A percentile compares a stretch with the other conserved stretches of the same genome.
phyloP scores from a whole-genome alignment of 768 basidiomycete genomes.

The Lactifluus volemus region DNA sequence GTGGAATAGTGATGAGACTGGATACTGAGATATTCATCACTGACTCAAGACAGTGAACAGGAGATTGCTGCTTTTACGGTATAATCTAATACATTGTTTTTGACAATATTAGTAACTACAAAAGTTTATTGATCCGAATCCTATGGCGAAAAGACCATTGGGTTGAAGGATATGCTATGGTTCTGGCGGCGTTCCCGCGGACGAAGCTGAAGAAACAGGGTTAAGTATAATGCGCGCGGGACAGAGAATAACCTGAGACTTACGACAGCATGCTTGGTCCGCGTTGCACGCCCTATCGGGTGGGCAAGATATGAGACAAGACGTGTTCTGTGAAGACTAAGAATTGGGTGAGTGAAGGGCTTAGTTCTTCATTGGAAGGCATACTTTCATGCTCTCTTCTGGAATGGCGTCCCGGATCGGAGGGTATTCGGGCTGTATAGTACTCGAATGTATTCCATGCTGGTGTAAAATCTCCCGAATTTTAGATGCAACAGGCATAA shows the following conservation, averaged over 20 bases:
- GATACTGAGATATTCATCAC: not conserved
- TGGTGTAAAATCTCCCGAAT: constrained; percentile 82
- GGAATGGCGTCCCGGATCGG: constrained; percentile 31
- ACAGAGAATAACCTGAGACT: constrained; percentile 26
- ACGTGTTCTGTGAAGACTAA: constrained; percentile 44
- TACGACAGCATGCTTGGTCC: constrained; percentile 76
- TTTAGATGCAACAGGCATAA: constrained; percentile 81
- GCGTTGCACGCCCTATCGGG: constrained; percentile 59
- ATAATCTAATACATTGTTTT: not conserved
- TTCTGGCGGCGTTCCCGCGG: constrained; percentile 1
- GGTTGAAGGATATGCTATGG: not conserved
- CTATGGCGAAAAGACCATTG: not conserved
- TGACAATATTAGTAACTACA: not conserved
- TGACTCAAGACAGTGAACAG: not conserved
- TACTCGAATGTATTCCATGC: constrained; percentile 90
- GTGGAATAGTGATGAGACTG: too few relatives aligned
- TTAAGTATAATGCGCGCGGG: not conserved
- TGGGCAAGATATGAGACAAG: constrained; percentile 68
- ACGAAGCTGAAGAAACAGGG: constrained; percentile 8
- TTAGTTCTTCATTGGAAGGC: not conserved
- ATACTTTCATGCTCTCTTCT: constrained; percentile 44
- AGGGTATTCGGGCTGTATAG: constrained; percentile 86
- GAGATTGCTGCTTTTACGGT: not conserved
- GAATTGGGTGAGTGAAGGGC: constrained; percentile 2
- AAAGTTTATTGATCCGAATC: not conserved